Evolutionary conservation across 352 stramenopile species (phyloP).

Genomic region (Globisporangium orthogonon): DNA sequence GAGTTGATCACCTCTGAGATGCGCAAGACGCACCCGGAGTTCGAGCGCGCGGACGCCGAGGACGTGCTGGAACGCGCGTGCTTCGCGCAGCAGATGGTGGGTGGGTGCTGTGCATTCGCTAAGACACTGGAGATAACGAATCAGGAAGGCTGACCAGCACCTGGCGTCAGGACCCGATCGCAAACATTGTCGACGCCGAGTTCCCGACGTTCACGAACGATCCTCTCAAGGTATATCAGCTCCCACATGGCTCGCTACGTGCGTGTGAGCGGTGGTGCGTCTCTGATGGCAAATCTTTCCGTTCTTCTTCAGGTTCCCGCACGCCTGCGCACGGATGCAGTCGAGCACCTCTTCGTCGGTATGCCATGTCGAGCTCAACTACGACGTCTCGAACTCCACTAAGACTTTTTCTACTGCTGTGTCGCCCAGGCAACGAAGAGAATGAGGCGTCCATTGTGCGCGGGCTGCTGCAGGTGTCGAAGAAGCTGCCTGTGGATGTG

Average conservation of each 20-base stretch:
- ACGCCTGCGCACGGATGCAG: conserved; percentile 24
- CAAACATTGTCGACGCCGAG: conserved; percentile 30
- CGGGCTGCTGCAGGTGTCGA: conserved; percentile 42
- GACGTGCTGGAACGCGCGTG: conserved; percentile 71
- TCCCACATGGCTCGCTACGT: neutral
- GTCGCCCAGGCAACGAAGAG: conserved; percentile 16
- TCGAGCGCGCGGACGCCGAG: conserved; percentile 29
- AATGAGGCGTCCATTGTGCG: conserved; percentile 49
- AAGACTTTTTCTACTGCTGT: neutral
- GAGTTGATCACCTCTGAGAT: conserved; percentile 28
- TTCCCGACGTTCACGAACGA: conserved; percentile 35
- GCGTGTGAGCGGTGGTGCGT: neutral
- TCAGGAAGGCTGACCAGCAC: too few species aligned
- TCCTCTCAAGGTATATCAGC: conserved; percentile 24
- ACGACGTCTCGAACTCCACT: neutral
- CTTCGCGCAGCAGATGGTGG: conserved; percentile 58
- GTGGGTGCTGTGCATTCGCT: neutral
- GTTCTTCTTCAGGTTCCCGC: conserved; percentile 26
- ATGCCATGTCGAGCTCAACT: neutral
- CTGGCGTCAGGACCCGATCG: conserved; percentile 22
- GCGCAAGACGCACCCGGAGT: conserved; percentile 3
- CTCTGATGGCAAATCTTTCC: neutral
- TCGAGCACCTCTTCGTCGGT: conserved; percentile 50
- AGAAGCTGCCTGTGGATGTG: conserved; percentile 60
- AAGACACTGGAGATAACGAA: too few species aligned